Base-by-base conservation (phyloP, 2,329 filamentous ascomycete species). In the Phoma sp. region DNA sequence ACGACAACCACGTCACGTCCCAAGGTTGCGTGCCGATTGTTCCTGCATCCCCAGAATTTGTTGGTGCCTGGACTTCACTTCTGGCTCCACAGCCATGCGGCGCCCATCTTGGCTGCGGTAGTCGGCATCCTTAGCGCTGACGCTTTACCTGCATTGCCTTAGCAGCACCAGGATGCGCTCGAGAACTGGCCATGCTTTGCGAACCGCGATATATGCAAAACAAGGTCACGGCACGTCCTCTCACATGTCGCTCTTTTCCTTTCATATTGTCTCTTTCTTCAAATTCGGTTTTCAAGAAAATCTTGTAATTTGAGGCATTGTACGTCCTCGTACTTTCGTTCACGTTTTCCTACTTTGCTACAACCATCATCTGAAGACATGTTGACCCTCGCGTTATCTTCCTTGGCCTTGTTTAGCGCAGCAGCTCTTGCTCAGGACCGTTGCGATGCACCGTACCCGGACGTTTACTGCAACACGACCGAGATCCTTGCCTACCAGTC, bases 401-500 rank as follows among this genome's bases (percentile, higher is more conserved):
- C 56, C n/a, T 18, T 66, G 21, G 47, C 52, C 18, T 17, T 64
- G 10, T 38, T 58, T 17, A 56, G 45, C 6, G 51, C 57, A 12
- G 38, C 59, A 26, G 60, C 51, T 17, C 42, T 59, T 20, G 65
- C 59, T 1, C 65, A 68, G 43, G 48, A 66, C 25, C 65, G 65
- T 18, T 68, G 65, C 48, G 65, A 68, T 37, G 64, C 53, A 26
- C 59, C 62, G 15, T 64, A 59, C 23, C 65, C 65, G 0, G 36
- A 38, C 4, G 38, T 61, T 6, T 66, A 46, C 43, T 69, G 66
- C 38, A 64, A 68, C 36, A 62, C 66, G 26, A 66, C 64, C 9
- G 61, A 64, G 15, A 61, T 69, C 26, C 54, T 67, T 5, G 51
- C 58, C 23, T 64, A 59, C 30, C 40, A 68, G 21, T 53, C 64